Evolutionary conservation across 2,329 filamentous ascomycete genomes (phyloP), one percentile per base, ranked within the genome.

Genomic region (Colletotrichum eleusines): DNA sequence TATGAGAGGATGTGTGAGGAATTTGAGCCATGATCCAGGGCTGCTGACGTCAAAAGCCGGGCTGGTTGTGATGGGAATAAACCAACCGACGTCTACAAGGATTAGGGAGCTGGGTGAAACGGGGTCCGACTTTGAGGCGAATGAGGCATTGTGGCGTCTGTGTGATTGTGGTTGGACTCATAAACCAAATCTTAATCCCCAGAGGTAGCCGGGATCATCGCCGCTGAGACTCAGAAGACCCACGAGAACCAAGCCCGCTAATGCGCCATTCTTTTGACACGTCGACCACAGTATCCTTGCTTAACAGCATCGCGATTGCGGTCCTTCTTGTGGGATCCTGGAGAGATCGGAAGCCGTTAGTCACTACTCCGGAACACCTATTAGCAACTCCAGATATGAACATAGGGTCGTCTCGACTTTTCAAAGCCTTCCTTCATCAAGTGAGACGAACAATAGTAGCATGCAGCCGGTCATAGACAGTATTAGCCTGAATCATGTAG

Each of bases 61-160:
- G 62, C 50, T 50, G 63, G 23, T 42, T 44, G 38, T 31, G 51
- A 48, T 71, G 64, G 59, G 64, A 63, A 38, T 50, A 58, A 35
- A 40, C 63, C 58, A 71, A 63, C 64, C 38, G 58, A 63, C 38
- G 11, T 33, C 35, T 18, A 42, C 40, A 60, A 62, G 50, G n/a
- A 31, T 18, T n/a, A 51, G 40, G 48, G 54, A 14, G 35, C 44
- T 46, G 58, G 64, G 64, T 71, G 69, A 71, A 71, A 71, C 64
- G 53, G 31, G 69, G 7, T 54, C 64, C 58, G 46, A 71, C 54
- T 63, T 63, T 70, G 69, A 70, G 60, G 66, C 61, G 63, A 70
- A 72, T 72, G 69, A 70, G 66, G 66, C 69, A 65, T 31, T 59
- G 69, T 60, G 42, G 48, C 65, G 60, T 72, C 69, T 66, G 66